A percentile compares a stretch with the other conserved stretches of the same genome.
These are phyloP conservation scores for Centella asiatica DNA, from an alignment of 129 eudicot species.

Conservation along the genomic window DNA sequence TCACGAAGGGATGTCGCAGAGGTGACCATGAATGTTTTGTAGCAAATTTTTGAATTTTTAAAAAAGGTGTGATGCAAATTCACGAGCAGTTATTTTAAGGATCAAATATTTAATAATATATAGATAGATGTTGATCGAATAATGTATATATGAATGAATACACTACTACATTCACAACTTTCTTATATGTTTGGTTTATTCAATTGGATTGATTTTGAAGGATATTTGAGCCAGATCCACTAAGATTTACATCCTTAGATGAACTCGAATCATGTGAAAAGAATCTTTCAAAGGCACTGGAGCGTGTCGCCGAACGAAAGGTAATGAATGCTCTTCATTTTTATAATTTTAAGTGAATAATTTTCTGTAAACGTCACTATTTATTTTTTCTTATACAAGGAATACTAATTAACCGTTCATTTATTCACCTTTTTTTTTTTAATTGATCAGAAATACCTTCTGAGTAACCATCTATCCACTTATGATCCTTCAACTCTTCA, in stretches of 20 bases:
- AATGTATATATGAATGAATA: not conserved
- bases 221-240: slow-evolving; percentile 60
- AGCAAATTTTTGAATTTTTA: no score
- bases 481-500: slow-evolving; percentile 53
- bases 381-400: no score
- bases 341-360: no score
- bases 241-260: slow-evolving; percentile 36
- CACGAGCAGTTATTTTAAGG: no score
- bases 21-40: no score
- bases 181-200: not conserved
- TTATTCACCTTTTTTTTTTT: not conserved
- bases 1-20: no score
- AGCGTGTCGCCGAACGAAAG: slow-evolving; percentile 57
- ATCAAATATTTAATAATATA: no score
- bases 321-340: no score
- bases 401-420: no score
- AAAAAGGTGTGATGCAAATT: no score
- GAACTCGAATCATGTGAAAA: slow-evolving; percentile 59
- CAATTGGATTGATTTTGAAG: slow-evolving; percentile 28
- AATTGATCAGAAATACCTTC: slow-evolving; percentile 36
- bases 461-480: slow-evolving; percentile 41
- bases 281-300: slow-evolving; percentile 38
- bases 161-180: not conserved
- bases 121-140: no score
- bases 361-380: no score